Evolutionary conservation across 148 eudicot species (phyloP), one percentile per base, ranked within the genome.

Genomic region (Bassia scoparia): DNA sequence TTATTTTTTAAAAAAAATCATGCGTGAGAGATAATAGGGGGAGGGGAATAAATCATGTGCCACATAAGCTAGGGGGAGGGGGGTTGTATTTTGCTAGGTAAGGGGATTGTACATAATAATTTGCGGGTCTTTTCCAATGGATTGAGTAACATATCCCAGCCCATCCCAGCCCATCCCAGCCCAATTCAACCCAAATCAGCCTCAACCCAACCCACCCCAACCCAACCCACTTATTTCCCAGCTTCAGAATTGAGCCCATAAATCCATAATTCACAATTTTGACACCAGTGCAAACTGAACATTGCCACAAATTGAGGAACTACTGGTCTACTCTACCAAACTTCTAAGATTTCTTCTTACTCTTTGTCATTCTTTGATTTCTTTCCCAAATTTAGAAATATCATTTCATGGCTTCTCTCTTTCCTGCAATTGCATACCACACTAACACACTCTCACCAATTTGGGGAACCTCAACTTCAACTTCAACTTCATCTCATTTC

Each of bases 371-470:
- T 17, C 44, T 66, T 34, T 26, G 18, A 23, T 41, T 66, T 50
- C 26, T 66, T 34, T 44, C n/a, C n/a, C 33, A 66, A 66, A 66
- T 14, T 1, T 66, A 18, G 33, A 30, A 62, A 60, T 13, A 60
- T 35, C 18, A 15, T 27, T 9, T 18, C 58, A 77, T 77, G 81
- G 74, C 81, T 26, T 34, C 53, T 56, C 52, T 68, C n/a, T 46
- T 67, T 24, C 38, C 72, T 67, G 37, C 55, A 59, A 24, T 50
- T 46, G 10, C 44, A 58, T 53, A 26, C 20, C 12, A 24, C 27
- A 44, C 52, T 30, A 13, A 7, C 33, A 65, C 38, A 6, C 21
- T 14, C 23, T 31, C 6, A 34, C 35, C 77, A 4, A 24, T 17
- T 30, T 35, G 61, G 33, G 69, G 18, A 16, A 34, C 7, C 52